Base-by-base conservation (phyloP, 371 early-diverging fungal species). In the Mucor saturninus region DNA sequence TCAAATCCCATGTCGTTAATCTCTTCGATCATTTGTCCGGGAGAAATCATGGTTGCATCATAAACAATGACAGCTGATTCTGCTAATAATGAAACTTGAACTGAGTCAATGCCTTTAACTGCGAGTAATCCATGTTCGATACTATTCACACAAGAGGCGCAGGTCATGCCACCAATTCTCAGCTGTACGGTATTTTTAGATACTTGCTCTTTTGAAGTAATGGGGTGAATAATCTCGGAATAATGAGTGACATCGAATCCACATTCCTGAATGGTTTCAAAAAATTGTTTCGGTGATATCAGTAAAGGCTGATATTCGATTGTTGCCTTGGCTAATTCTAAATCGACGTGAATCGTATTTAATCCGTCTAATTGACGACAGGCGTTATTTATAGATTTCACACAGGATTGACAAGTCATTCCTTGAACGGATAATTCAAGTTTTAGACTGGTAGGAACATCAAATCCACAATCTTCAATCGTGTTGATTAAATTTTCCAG, bases 361-460 rank as follows among this genome's bases (percentile, higher is more conserved):
- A 64, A 13, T 14, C 65, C 65, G 6, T 52, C 10, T 13, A 54
- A 5, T 15, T 3, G 30, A 7, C 13, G 6, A 78, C 62, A 56
- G 1, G 83, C 61, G 89, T 88, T 14, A 87, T 70, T 35, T 72
- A 8, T 72, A 42, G 92, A 80, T 9, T 79, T 77, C 10, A 93
- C 93, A 64, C 93, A 93, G 9, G 92, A 89, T 60, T 82, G 75
- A 77, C 93, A 93, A 9, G 91, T 93, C 93, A 93, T 93, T 31
- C 93, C 93, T 31, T 74, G 49, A 15, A 93, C 83, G 45, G 72
- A 69, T 28, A 83, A 64, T 11, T 54, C 54, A 32, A 79, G 51
- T 13, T 43, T 55, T 21, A 56, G 6, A 21, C 46, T 54, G 31
- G 31, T 29, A n/a, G 62, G 69, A 13, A 71, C 65, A 37, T 68